Conservation (phyloP, 2,329 filamentous ascomycete genomes). For the Aspergillus clavatus region DNA sequence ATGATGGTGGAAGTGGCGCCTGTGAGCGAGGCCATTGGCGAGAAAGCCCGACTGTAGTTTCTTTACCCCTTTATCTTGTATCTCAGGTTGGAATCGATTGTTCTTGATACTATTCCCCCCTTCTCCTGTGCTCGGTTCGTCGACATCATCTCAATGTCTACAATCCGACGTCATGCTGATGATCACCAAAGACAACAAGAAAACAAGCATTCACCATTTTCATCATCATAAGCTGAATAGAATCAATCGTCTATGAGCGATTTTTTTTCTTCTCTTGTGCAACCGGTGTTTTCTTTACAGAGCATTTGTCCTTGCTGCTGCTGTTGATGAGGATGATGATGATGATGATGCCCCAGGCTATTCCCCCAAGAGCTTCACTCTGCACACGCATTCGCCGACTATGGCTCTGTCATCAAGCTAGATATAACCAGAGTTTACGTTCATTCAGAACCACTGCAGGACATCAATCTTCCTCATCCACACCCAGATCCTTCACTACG, state of each 20-base stretch:
- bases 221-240: too few relatives aligned
- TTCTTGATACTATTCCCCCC: too few relatives aligned
- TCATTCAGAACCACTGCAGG: too few relatives aligned
- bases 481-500: not conserved
- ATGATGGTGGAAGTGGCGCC: constrained; percentile 46
- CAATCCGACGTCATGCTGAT: constrained; percentile 16
- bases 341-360: not conserved
- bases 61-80: too few relatives aligned
- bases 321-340: too few relatives aligned
- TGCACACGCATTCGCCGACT: not conserved
- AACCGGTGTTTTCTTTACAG: not conserved
- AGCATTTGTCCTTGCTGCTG: not conserved
- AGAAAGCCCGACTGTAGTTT: constrained; percentile 42
- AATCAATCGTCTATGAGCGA: not conserved
- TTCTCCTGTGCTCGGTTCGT: too few relatives aligned
- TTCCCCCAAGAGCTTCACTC: not conserved
- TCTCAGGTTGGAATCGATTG: not conserved
- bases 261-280: not conserved
- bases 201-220: too few relatives aligned
- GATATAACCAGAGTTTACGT: not conserved
- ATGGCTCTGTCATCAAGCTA: not conserved
- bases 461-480: not conserved
- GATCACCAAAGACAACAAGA: not conserved
- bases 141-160: too few relatives aligned
- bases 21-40: constrained; percentile 26